Conservation (phyloP, 129 eudicot genomes). For the Helichrysum umbraculigerum region DNA sequence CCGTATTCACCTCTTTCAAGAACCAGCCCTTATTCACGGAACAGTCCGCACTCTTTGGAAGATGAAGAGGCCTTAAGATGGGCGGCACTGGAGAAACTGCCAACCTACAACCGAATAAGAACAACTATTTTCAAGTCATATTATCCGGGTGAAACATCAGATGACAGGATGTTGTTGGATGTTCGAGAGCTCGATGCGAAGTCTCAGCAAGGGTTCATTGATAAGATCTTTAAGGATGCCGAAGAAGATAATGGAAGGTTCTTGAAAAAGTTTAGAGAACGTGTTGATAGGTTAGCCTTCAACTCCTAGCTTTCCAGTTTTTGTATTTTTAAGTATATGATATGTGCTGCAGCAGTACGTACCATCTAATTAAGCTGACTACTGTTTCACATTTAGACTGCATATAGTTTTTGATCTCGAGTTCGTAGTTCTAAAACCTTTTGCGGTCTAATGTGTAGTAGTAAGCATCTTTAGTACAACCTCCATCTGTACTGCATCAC, state of each 20-base stretch:
- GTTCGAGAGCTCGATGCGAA: conserved; percentile 26
- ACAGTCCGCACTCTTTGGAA: conserved; percentile 24
- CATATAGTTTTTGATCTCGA: too few relatives aligned
- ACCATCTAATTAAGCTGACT: too few relatives aligned
- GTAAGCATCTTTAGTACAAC: too few relatives aligned
- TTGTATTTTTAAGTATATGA: too few relatives aligned
- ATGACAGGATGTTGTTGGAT: conserved; percentile 38
- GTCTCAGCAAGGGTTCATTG: conserved; percentile 45
- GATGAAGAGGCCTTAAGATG: conserved; percentile 58
- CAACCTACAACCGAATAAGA: conserved; percentile 47
- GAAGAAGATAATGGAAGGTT: conserved; percentile 68
- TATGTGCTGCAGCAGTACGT: too few relatives aligned
- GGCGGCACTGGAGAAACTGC: conserved; percentile 65
- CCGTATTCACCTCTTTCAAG: not conserved
- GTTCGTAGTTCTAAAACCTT: too few relatives aligned
- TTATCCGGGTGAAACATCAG: not conserved
- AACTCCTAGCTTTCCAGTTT: not conserved
- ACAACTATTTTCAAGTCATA: conserved; percentile 40
- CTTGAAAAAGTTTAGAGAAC: conserved; percentile 46
- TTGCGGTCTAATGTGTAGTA: too few relatives aligned
- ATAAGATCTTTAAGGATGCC: conserved; percentile 52
- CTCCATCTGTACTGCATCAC: too few relatives aligned
- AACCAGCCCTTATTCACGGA: conserved; percentile 15
- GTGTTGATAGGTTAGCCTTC: conserved; percentile 56
- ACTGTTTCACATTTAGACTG: too few relatives aligned